Evolutionary conservation across 352 stramenopile genomes (phyloP).

Genomic region (Globisporangium lucens): DNA sequence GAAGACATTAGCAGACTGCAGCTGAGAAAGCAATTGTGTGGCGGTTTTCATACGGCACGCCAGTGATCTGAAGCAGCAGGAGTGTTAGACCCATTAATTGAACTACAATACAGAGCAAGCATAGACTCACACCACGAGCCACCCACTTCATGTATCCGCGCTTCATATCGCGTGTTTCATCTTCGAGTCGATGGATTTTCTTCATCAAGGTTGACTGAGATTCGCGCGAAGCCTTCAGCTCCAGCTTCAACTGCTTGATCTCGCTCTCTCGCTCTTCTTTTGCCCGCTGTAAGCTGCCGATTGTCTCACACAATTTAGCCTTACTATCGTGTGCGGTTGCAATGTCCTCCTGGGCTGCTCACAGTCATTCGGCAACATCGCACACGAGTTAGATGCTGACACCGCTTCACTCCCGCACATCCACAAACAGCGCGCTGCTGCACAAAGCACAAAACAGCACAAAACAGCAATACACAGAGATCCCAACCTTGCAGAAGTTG

Average conservation of each 20-base stretch:
- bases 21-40: conserved; percentile 38
- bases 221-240: conserved; percentile 47
- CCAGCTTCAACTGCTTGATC: conserved; percentile 36
- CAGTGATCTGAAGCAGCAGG: conserved; percentile 36
- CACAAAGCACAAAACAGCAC: not conserved
- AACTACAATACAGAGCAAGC: not conserved
- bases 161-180: conserved; percentile 37
- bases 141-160: conserved; percentile 53
- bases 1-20: conserved; percentile 28
- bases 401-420: not conserved
- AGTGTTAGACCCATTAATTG: not conserved
- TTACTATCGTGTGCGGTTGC: conserved; percentile 37
- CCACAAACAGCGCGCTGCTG: not conserved
- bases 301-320: conserved; percentile 51
- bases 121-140: not conserved
- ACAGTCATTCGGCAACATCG: not conserved
- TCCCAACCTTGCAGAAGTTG: conserved; percentile 44
- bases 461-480: not conserved
- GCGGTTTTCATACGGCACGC: conserved; percentile 54
- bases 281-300: conserved; percentile 49
- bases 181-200: conserved; percentile 44
- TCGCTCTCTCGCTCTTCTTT: conserved; percentile 45
- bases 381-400: not conserved
- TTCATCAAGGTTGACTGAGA: conserved; percentile 37
- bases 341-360: conserved; percentile 57